Conservation (phyloP, 306 rosid genomes). For the Quercus aquifolioides region DNA sequence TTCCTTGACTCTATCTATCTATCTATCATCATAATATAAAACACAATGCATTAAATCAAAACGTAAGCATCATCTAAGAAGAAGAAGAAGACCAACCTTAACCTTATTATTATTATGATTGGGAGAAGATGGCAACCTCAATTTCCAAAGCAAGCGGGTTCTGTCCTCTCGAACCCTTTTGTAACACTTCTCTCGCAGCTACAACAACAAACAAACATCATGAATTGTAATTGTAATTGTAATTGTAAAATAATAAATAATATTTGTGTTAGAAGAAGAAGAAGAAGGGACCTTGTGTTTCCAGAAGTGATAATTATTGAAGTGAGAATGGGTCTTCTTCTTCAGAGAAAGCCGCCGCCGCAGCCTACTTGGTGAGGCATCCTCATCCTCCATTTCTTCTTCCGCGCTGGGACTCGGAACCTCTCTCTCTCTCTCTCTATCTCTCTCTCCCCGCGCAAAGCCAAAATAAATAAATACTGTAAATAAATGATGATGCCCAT, state of each 20-base stretch:
- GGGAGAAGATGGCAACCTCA: conserved; percentile 38
- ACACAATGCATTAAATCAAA: too few relatives aligned
- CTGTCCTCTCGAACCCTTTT: conserved; percentile 70
- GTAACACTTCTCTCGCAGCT: conserved; percentile 80
- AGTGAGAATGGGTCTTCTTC: conserved; percentile 47
- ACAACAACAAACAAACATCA: background rate
- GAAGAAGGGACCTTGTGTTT: conserved; percentile 48
- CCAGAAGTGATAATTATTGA: conserved; percentile 53
- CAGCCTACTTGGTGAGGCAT: too few relatives aligned
- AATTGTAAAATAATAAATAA: background rate
- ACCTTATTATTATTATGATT: conserved; percentile 38
- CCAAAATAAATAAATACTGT: too few relatives aligned
- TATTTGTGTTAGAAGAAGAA: background rate
- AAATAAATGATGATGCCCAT: too few relatives aligned
- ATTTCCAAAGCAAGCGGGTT: conserved; percentile 73
- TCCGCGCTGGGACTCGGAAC: too few relatives aligned
- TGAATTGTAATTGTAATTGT: too few relatives aligned
- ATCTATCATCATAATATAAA: too few relatives aligned
- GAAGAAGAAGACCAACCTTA: background rate
- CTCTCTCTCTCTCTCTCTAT: too few relatives aligned
- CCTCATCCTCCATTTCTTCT: too few relatives aligned
- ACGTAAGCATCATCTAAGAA: background rate
- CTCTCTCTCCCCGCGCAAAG: too few relatives aligned
- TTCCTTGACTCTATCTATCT: too few relatives aligned
- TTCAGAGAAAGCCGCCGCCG: conserved; percentile 38